phyloP scores from a whole-genome alignment of 2,329 filamentous ascomycete genomes.

The Ceratocystis destructans region DNA sequence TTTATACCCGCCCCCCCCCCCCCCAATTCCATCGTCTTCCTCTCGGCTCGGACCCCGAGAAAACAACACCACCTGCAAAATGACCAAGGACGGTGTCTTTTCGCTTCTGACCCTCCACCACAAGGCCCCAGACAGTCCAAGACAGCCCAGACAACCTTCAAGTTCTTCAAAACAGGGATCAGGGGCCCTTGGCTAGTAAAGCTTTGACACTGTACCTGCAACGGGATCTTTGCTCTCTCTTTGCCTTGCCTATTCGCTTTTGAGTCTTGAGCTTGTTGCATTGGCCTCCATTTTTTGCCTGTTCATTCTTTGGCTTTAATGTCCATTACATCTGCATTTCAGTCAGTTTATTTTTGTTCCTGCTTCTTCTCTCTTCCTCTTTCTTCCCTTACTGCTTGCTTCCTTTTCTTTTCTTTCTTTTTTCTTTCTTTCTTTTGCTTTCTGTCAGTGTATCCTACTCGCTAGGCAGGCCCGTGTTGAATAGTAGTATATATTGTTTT shows the following conservation, averaged over 20 bases:
- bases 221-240: background rate
- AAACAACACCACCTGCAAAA: conserved; percentile 6
- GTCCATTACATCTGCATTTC: conserved; percentile 4
- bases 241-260: background rate
- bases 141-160: conserved; percentile 6
- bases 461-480: conserved; percentile 14
- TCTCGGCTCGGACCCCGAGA: background rate
- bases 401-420: conserved; percentile 14
- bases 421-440: conserved; percentile 19
- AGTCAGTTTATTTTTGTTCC: background rate
- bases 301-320: conserved; percentile 6
- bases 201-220: conserved; percentile 4
- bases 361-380: background rate
- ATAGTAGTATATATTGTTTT: conserved; percentile 14
- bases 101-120: conserved; percentile 5
- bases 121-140: background rate
- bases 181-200: conserved; percentile 1
- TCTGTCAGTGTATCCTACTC: conserved; percentile 9
- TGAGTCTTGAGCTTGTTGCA: conserved; percentile 1
- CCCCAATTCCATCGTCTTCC: background rate
- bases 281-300: background rate
- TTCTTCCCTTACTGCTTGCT: conserved; percentile 7
- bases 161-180: conserved; percentile 2
- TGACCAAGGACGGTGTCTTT: conserved; percentile 7
- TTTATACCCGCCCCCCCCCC: background rate